Base-by-base conservation (phyloP, 2,329 filamentous ascomycete genomes). In the Acarospora socialis region DNA sequence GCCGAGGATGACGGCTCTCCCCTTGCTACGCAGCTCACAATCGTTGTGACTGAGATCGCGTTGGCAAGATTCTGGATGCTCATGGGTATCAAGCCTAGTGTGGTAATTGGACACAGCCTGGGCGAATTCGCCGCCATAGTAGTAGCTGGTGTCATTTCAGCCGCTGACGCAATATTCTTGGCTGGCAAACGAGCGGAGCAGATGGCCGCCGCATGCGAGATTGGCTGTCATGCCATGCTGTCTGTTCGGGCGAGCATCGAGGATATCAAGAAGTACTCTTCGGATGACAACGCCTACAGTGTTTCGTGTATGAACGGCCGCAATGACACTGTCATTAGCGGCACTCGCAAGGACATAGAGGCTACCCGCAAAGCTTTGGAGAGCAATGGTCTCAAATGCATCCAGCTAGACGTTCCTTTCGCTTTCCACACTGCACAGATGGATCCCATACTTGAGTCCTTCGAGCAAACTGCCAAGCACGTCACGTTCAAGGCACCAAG, bases 221-320 rank as follows among this genome's bases (percentile, higher is more conserved):
- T 66, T 8, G 68, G 73, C 36, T 79, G 70, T 2, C 78, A 84
- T 44, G 65, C 65, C 19, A 78, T 78, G 73, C 50, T 78, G 16
- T 68, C 70, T 9, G 66, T 77, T 0, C 49, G 51, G n/a, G 56
- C 49, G 2, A 47, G 54, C 9, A 8, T 7, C 17, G 8, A n/a
- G n/a, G n/a, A n/a, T n/a, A n/a, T n/a, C n/a, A n/a, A n/a, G n/a
- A n/a, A n/a, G n/a, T n/a, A n/a, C n/a, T n/a, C n/a, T n/a, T n/a
- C n/a, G n/a, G n/a, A n/a, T n/a, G n/a, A n/a, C n/a, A n/a, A n/a
- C n/a, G 9, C 18, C 2, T 38, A 55, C 19, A 65, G 68, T 44
- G 55, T 74, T 38, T 77, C 81, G 10, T 90, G 82, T 57, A 68
- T 83, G 50, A 92, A 92, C 44, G 73, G 77, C 0, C 73, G 76